Conservation (phyloP, 192 early-diverging fungal species). For the Paraglomus brasilianum region DNA sequence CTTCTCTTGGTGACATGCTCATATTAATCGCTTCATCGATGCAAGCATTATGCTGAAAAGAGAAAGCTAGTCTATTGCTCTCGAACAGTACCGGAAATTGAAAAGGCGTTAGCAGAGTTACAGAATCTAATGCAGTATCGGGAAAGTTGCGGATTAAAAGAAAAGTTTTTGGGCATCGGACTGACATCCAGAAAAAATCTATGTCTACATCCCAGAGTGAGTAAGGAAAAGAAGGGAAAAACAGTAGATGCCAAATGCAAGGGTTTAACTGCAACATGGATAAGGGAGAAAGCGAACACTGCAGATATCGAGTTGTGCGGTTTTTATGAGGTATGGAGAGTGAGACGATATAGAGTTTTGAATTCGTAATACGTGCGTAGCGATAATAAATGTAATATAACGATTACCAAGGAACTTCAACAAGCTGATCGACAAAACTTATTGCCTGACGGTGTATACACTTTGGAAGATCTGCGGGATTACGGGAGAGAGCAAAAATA, state of each 20-base stretch:
- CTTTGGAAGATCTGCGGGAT: constrained; percentile 89
- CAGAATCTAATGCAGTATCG: constrained; percentile 89
- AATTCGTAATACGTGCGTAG: too few species aligned
- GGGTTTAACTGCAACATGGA: constrained; percentile 91
- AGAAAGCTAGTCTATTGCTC: constrained; percentile 99
- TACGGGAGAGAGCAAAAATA: constrained; percentile 69
- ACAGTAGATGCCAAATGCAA: constrained; percentile 90
- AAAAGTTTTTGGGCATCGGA: constrained; percentile 88
- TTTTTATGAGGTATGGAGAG: constrained; percentile 69
- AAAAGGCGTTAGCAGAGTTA: constrained; percentile 96
- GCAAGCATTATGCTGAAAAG: constrained; percentile 78
- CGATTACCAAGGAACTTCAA: constrained; percentile 63
- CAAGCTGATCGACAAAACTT: constrained; percentile 53
- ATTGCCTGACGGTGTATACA: constrained; percentile 91
- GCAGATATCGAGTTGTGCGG: constrained; percentile 62
- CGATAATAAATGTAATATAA: too few species aligned
- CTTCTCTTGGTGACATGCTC: not conserved
- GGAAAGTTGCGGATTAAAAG: constrained; percentile 60
- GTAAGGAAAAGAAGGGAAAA: constrained; percentile 82
- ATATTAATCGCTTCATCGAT: constrained; percentile 12
- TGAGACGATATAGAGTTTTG: constrained; percentile 35
- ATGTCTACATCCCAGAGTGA: constrained; percentile 87
- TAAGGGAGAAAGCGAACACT: constrained; percentile 67
- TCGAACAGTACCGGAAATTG: constrained; percentile 99
- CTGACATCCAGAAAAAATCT: constrained; percentile 92